Evolutionary conservation across 2,329 filamentous ascomycete genomes (phyloP).

Genomic region (Seiridium cupressi): DNA sequence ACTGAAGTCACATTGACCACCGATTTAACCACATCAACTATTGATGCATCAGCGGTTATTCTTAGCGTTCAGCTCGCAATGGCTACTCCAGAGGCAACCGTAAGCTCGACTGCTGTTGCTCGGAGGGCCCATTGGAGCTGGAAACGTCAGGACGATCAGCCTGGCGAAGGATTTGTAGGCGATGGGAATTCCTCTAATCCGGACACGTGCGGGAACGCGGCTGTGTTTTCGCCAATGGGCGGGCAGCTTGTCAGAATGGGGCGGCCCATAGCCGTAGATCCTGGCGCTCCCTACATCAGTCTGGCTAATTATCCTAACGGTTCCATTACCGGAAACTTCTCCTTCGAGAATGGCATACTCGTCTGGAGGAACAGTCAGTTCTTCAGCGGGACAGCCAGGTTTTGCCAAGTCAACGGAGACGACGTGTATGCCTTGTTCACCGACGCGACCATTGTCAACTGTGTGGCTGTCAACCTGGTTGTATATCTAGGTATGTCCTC

Average conservation of each 20-base stretch:
- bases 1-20: background rate
- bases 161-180: background rate
- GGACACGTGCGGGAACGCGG: slow-evolving; percentile 8
- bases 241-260: slow-evolving; percentile 11
- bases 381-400: slow-evolving; percentile 13
- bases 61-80: background rate
- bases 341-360: slow-evolving; percentile 11
- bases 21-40: background rate
- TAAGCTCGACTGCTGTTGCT: background rate
- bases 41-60: background rate
- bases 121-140: background rate
- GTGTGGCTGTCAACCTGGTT: slow-evolving; percentile 11
- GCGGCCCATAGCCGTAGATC: slow-evolving; percentile 11
- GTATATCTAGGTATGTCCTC: slow-evolving; percentile 14
- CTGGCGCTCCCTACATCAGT: slow-evolving; percentile 13
- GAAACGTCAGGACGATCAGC: background rate
- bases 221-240: slow-evolving; percentile 8
- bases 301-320: slow-evolving; percentile 9
- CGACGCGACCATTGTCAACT: slow-evolving; percentile 10
- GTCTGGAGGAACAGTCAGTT: slow-evolving; percentile 16
- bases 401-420: slow-evolving; percentile 11
- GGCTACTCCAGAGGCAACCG: background rate
- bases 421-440: slow-evolving; percentile 16
- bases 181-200: background rate
- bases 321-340: slow-evolving; percentile 11